Conservation (phyloP, 305 asterid genomes). For the Coffea humblotiana region DNA sequence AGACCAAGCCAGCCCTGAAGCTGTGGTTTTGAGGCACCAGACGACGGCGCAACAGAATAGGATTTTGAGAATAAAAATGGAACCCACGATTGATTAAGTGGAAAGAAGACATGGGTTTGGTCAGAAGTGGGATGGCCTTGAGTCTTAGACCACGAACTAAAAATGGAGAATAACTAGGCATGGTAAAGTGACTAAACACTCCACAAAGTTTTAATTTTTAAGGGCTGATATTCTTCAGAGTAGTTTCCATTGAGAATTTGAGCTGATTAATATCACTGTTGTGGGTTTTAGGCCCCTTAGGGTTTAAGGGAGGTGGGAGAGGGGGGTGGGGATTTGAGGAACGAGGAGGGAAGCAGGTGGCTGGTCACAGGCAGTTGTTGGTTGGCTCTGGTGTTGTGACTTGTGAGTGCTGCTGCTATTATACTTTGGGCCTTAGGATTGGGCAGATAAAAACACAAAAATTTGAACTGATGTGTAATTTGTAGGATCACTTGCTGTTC, state of each 20-base stretch:
- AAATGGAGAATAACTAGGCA: slow-evolving; percentile 21
- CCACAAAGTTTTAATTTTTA: slow-evolving; percentile 2
- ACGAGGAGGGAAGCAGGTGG: background rate
- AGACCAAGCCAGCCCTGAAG: slow-evolving; percentile 15
- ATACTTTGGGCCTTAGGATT: background rate
- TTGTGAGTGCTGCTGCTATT: background rate
- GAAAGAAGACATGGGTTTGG: slow-evolving; percentile 17
- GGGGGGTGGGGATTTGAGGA: too few species aligned
- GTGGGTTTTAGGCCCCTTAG: slow-evolving; percentile 4
- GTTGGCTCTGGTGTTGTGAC: background rate
- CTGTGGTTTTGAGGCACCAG: slow-evolving; percentile 4
- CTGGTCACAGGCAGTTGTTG: background rate
- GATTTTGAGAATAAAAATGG: slow-evolving; percentile 15
- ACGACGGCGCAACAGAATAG: slow-evolving; percentile 5
- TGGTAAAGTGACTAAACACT: background rate
- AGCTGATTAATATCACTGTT: too few species aligned
- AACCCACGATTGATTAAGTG: slow-evolving; percentile 15
- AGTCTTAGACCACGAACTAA: slow-evolving; percentile 3
- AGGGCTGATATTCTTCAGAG: background rate
- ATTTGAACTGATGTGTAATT: background rate
- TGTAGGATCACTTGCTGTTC: background rate
- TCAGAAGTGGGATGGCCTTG: slow-evolving; percentile 17
- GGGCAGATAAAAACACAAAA: background rate
- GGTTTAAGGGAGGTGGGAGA: slow-evolving; percentile 19
- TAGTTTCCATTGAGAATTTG: background rate